These are phyloP conservation scores for Flaveria brownii DNA, from an alignment of 129 eudicot species.

Conservation along the genomic window DNA sequence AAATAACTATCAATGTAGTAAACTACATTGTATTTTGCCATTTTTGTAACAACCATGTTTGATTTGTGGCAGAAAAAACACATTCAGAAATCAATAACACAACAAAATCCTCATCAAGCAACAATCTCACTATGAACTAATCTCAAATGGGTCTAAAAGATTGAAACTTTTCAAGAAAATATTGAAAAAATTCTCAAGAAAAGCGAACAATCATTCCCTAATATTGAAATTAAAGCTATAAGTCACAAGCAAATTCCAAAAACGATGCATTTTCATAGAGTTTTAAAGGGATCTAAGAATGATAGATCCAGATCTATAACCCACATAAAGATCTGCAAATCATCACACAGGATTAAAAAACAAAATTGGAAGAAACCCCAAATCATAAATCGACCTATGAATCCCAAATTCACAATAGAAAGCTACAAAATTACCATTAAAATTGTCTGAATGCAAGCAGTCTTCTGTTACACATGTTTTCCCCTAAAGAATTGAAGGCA, in stretches of 20 bases:
- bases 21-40: slow-evolving; percentile 12
- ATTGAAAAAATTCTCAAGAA: slow-evolving; percentile 20
- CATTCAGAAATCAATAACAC: background rate
- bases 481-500: background rate
- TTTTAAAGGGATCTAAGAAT: slow-evolving; percentile 31
- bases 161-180: slow-evolving; percentile 20
- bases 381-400: slow-evolving; percentile 26
- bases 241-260: slow-evolving; percentile 5
- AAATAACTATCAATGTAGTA: background rate
- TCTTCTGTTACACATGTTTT: slow-evolving; percentile 26
- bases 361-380: slow-evolving; percentile 21
- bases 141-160: slow-evolving; percentile 9
- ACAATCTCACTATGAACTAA: slow-evolving; percentile 9
- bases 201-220: slow-evolving; percentile 17
- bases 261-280: background rate
- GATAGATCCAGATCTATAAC: slow-evolving; percentile 35
- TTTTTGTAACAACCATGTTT: slow-evolving; percentile 11
- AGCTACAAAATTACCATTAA: slow-evolving; percentile 29
- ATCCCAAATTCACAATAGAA: slow-evolving; percentile 13
- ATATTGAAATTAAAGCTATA: slow-evolving; percentile 21
- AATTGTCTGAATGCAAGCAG: slow-evolving; percentile 28
- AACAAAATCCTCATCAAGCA: slow-evolving; percentile 9
- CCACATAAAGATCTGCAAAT: slow-evolving; percentile 21
- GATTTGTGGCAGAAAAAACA: background rate
- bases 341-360: background rate